Evolutionary conservation across 2,329 filamentous ascomycete genomes (phyloP), one percentile per base, ranked within the genome.

Genomic region (Curvularia hawaiiensis): DNA sequence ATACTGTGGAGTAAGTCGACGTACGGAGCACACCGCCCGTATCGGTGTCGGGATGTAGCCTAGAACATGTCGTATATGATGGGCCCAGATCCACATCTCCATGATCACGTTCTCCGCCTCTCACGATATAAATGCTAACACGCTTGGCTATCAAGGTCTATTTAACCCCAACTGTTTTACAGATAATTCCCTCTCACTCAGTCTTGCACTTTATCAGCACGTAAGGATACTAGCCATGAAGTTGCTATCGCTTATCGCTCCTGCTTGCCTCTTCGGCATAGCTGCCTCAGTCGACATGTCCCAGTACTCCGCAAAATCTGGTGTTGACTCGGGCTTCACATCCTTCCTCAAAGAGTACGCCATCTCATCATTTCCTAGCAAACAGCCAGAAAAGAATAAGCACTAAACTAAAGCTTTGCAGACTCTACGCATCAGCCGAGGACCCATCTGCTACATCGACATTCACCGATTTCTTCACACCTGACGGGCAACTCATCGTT

Each of bases 391-490:
- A 33, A 2, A 31, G 8, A n/a, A 43, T 14, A 22, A 44, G 20
- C 22, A 28, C 35, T 35, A n/a, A 33, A 2, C 11, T 11, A 49
- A 52, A 7, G 2, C 8, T 26, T 26, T 41, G 11, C 10, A 54
- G 52, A 40, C 52, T 54, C 20, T 54, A 54, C 20, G 38, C 52
- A 10, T 54, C 52, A 3, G 52, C 52, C 8, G 52, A 54, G 20
- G 52, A 54, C 14, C 45, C 45, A 16, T 26, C 52, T 20, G 38
- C 52, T 44, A 54, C 52, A n/a, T 38, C 26, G 3, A 54, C 10
- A 14, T 54, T 54, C n/a, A 54, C 52, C 20, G 24, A 54, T 43
- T 54, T 54, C 52, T 54, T 54, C 35, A 54, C 52, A 5, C 2
- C 38, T 3, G 30, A 44, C 38, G 52, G 52, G 1, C 16, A 54